phyloP scores from a whole-genome alignment of 805 yeast genomes.

The Wickerhamiella galacta region DNA sequence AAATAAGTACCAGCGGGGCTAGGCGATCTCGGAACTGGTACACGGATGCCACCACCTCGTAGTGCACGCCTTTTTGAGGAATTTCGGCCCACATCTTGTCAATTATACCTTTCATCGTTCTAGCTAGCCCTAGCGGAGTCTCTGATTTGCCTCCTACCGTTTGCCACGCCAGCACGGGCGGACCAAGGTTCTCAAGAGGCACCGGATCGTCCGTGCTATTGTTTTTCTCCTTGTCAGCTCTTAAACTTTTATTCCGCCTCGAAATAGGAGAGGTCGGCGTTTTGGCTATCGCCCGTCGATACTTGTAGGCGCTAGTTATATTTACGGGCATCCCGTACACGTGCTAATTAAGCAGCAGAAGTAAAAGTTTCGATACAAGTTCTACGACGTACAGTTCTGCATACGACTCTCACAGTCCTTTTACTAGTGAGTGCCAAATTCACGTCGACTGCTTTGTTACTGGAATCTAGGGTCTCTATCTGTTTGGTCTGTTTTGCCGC shows the following conservation, averaged over 20 bases:
- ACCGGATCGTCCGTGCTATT: constrained; percentile 9
- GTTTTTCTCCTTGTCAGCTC: constrained; percentile 15
- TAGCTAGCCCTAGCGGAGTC: constrained; percentile 9
- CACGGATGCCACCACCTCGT: constrained; percentile 15
- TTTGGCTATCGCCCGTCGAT: constrained; percentile 3
- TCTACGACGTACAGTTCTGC: too few species aligned
- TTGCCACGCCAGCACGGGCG: constrained; percentile 11
- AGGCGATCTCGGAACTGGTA: constrained; percentile 14
- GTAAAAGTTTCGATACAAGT: too few species aligned
- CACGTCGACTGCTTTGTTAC: too few species aligned
- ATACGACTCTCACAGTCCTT: too few species aligned
- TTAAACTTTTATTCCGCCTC: constrained; percentile 11
- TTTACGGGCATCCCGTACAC: constrained; percentile 7
- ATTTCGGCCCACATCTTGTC: constrained; percentile 19
- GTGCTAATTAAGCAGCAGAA: too few species aligned
- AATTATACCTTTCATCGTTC: constrained; percentile 15
- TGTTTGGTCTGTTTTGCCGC: too few species aligned
- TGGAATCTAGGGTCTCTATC: too few species aligned
- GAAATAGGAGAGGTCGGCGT: constrained; percentile 13
- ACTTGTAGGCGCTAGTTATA: constrained; percentile 8
- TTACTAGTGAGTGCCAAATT: too few species aligned
- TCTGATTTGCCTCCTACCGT: neutral
- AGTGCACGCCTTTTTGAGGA: constrained; percentile 19
- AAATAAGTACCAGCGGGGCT: constrained; percentile 21
- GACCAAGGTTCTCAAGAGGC: constrained; percentile 10